A percentile compares a stretch with the other conserved stretches of the same genome.
Evolutionary conservation across 345 rosid genomes (phyloP).

Genomic region (Camelina laxa): DNA sequence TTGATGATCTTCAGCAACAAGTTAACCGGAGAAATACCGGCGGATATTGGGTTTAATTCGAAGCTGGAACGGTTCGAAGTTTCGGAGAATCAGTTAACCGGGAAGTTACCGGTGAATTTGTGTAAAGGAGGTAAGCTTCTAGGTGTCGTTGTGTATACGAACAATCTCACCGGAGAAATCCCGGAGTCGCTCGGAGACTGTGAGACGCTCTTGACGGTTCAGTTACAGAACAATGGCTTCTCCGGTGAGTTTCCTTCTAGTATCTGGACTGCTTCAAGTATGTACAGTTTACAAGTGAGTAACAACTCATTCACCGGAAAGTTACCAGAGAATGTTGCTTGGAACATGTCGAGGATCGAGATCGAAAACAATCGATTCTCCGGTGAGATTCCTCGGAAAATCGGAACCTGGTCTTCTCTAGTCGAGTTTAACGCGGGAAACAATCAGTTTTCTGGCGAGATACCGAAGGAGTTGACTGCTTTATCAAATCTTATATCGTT

Average conservation of each 20-base stretch:
- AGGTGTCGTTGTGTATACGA: conserved; percentile 66
- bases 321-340: conserved; percentile 60
- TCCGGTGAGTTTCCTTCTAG: conserved; percentile 77
- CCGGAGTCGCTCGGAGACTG: conserved; percentile 76
- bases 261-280: conserved; percentile 61
- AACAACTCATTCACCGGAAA: conserved; percentile 70
- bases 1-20: conserved; percentile 61
- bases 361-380: conserved; percentile 71
- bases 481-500: conserved; percentile 53
- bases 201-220: conserved; percentile 54
- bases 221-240: conserved; percentile 70
- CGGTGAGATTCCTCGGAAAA: conserved; percentile 65
- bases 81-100: conserved; percentile 62
- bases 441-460: conserved; percentile 66
- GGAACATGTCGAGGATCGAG: conserved; percentile 76
- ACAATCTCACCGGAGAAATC: conserved; percentile 69
- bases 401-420: conserved; percentile 62
- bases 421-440: conserved; percentile 64
- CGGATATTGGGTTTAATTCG: conserved; percentile 68
- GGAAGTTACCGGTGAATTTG: conserved; percentile 66
- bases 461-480: conserved; percentile 64
- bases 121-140: conserved; percentile 64
- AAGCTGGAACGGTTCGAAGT: conserved; percentile 70
- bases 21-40: conserved; percentile 70
- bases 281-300: conserved; percentile 62